Base-by-base conservation (phyloP, 305 asterid genomes). In the Vinca major region DNA sequence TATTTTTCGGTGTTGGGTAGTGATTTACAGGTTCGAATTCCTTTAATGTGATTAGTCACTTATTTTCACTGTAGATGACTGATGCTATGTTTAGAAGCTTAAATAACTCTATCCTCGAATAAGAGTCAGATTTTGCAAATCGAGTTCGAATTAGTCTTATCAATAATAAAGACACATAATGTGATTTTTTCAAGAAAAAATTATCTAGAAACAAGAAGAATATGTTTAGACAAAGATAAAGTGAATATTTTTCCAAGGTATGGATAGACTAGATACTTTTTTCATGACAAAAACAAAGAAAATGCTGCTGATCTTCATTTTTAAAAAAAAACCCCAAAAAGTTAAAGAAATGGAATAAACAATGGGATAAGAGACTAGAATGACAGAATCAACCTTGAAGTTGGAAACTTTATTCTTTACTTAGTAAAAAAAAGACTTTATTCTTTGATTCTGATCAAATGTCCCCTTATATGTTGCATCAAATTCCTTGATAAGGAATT, bases 211-310 rank as follows among this genome's bases (percentile, higher is more conserved):
- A 82, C 86, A 82, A 67, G 69, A 72, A 80, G 86, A 84, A 82
- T 78, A 82, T 77, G 78, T 77, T 74, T 74, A 79, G 72, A 55
- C 74, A 80, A 75, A 66, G 81, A 78, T 82, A 72, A 84, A 66
- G 83, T 76, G 71, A 78, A 65, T 67, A 26, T 26, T 26, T 37
- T 75, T 55, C 63, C 80, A 77, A 67, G 26, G 70, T 74, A 39
- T 62, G 79, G 61, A 75, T 66, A 68, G 73, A 78, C 5, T 41
- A 41, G 5, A 4, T 41, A 41, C 76, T 68, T 87, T 80, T 72
- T 66, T 65, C 48, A 1, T 50, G 47, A 47, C 67, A 45, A 68
- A 67, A 63, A 53, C 51, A 66, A 44, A 56, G 61, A 71, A 71
- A 63, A 53, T 63, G 60, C 49, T 61, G n/a, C 60, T 74, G 6